These are phyloP conservation scores for Tardiomyces digboiensis DNA, from an alignment of 1,139 yeast species.

Conservation along the genomic window DNA sequence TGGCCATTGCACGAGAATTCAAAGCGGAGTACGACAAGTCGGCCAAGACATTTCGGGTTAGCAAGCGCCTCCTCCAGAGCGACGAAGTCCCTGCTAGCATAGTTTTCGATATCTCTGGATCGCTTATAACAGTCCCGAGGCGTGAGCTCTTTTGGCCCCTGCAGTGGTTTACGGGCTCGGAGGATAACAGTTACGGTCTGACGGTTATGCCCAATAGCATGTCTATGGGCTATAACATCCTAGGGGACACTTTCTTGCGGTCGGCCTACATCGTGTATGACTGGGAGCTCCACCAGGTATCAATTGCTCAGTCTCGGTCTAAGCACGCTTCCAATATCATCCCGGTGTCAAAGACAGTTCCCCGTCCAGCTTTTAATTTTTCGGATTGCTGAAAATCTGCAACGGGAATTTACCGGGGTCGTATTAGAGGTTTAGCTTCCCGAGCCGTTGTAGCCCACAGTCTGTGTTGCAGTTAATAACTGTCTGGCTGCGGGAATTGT, in stretches of 20 bases:
- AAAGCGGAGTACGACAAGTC: constrained; percentile 2
- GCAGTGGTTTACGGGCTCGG: neutral
- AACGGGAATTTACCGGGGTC: too few relatives aligned
- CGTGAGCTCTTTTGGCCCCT: constrained; percentile 25
- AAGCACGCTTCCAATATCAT: constrained; percentile 2
- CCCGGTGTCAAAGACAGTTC: neutral
- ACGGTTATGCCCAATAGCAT: constrained; percentile 8
- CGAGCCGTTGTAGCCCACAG: too few relatives aligned
- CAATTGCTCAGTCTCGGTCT: constrained; percentile 48
- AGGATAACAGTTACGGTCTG: constrained; percentile 4
- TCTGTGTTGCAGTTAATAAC: too few relatives aligned
- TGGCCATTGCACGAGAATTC: constrained; percentile 20
- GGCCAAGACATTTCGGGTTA: neutral
- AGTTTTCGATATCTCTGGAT: constrained; percentile 32
- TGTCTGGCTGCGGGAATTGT: too few relatives aligned
- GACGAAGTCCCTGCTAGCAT: constrained; percentile 23
- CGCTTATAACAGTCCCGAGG: constrained; percentile 32
- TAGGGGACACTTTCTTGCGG: constrained; percentile 62
- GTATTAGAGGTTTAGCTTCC: too few relatives aligned
- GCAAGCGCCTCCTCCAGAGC: constrained; percentile 23
- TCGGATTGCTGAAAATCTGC: too few relatives aligned
- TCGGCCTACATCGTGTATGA: constrained; percentile 63
- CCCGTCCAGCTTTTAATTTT: too few relatives aligned
- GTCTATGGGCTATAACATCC: constrained; percentile 16
- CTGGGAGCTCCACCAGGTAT: constrained; percentile 46